A percentile compares a stretch with the other conserved stretches of the same genome.
Conservation (phyloP, 2,329 filamentous ascomycete genomes). For the Penicillium thymicola region DNA sequence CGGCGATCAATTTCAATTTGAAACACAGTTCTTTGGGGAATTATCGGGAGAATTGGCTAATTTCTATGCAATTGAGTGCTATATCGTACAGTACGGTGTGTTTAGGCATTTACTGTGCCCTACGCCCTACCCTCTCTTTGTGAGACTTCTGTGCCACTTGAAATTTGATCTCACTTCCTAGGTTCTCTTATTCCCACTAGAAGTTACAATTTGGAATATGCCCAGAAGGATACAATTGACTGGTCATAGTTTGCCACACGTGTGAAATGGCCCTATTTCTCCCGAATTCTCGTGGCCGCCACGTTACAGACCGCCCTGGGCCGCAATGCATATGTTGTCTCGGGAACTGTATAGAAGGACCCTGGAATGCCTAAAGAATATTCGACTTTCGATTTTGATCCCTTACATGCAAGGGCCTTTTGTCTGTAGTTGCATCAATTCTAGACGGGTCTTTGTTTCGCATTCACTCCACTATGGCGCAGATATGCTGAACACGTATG, state of each 20-base stretch:
- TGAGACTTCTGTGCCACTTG: not conserved
- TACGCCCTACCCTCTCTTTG: not conserved
- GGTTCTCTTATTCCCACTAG: not conserved
- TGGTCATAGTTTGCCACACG: constrained; percentile 12
- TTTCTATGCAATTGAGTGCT: not conserved
- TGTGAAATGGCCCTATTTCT: constrained; percentile 3
- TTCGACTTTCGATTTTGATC: constrained; percentile 8
- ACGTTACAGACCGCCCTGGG: constrained; percentile 28
- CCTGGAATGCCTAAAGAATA: constrained; percentile 19
- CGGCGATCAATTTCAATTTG: constrained; percentile 5
- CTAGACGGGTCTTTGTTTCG: not conserved
- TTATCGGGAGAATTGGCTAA: not conserved
- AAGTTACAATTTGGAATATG: not conserved
- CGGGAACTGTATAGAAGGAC: constrained; percentile 13
- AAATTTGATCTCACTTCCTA: not conserved
- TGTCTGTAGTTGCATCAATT: not conserved
- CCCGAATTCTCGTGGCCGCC: constrained; percentile 32
- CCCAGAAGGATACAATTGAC: not conserved
- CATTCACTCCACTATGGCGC: not conserved
- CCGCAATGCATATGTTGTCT: constrained; percentile 2
- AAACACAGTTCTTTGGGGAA: not conserved
- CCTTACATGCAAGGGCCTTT: not conserved
- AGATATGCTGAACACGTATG: not conserved
- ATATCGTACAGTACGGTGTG: not conserved
- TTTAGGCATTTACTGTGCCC: not conserved